phyloP scores from a whole-genome alignment of 2,329 filamentous ascomycete genomes.

The Didymella arachidicola region DNA sequence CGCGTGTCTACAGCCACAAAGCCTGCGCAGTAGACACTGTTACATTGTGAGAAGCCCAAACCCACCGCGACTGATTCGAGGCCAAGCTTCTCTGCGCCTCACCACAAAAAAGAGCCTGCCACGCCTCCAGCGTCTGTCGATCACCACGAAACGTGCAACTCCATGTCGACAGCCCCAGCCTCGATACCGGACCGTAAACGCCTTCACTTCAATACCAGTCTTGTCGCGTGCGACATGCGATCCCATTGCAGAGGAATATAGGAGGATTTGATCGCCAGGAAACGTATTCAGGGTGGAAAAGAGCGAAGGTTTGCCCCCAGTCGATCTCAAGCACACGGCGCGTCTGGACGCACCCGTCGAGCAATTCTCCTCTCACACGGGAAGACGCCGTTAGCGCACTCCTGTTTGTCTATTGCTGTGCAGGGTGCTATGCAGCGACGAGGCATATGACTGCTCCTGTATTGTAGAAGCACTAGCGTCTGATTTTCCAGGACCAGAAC shows the following conservation, averaged over 20 bases:
- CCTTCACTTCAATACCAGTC: constrained; percentile 1
- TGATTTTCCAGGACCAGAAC: constrained; percentile 23
- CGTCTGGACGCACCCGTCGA: constrained; percentile 5
- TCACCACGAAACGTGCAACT: constrained; percentile 23
- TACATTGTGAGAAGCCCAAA: not conserved
- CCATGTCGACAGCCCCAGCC: constrained; percentile 27
- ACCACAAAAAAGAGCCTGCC: constrained; percentile 6
- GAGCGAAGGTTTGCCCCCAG: constrained; percentile 23
- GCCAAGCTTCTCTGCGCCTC: constrained; percentile 6
- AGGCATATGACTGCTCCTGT: constrained; percentile 37
- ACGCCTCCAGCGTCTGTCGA: constrained; percentile 18
- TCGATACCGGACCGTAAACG: constrained; percentile 9
- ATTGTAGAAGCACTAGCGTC: constrained; percentile 31
- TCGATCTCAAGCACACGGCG: constrained; percentile 11
- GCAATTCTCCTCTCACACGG: not conserved
- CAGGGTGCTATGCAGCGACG: constrained; percentile 32
- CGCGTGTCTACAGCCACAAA: constrained; percentile 5
- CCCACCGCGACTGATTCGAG: not conserved
- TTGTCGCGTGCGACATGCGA: constrained; percentile 24
- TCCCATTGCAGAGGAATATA: constrained; percentile 25
- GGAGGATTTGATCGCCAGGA: constrained; percentile 11
- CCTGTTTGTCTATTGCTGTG: constrained; percentile 20
- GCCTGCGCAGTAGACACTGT: constrained; percentile 15
- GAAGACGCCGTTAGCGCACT: constrained; percentile 2
- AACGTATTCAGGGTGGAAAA: constrained; percentile 13